Evolutionary conservation across 202 grass and related monocot species (phyloP), one percentile per base, ranked within the genome.

Genomic region (Dendrocalamus latiflorus): DNA sequence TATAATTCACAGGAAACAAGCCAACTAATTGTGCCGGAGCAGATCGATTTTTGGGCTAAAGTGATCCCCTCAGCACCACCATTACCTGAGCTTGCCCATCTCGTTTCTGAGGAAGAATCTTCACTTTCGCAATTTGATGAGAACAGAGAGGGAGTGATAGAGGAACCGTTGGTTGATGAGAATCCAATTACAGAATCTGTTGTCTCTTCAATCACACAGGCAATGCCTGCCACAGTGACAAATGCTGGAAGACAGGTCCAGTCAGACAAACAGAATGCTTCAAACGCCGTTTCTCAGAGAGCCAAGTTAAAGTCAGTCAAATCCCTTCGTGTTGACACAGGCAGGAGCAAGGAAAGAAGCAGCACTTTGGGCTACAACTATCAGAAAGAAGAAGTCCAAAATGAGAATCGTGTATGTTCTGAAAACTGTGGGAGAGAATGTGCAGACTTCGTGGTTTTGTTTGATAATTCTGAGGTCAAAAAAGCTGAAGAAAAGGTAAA

Each of bases 291-390:
- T 38, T 85, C 90, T 30, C 87, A 64, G 82, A 84, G 81, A 75
- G 43, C 82, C 81, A 98, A 95, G 81, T 90, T 92, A n/a, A 95
- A 86, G 74, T 89, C 87, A 68, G 67, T 98, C 37, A 91, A 92
- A 74, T 86, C 82, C 59, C 96, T 98, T 69, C 64, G 50, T 45
- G 67, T 95, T 70, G n/a, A n/a, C n/a, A n/a, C n/a, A n/a, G n/a
- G n/a, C n/a, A n/a, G n/a, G n/a, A n/a, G n/a, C n/a, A n/a, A n/a
- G n/a, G n/a, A n/a, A n/a, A n/a, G n/a, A n/a, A n/a, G n/a, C n/a
- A n/a, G n/a, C n/a, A n/a, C n/a, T n/a, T n/a, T n/a, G n/a, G n/a
- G n/a, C n/a, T n/a, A n/a, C n/a, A n/a, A n/a, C n/a, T n/a, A n/a
- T n/a, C n/a, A n/a, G n/a, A n/a, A n/a, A n/a, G n/a, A n/a, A n/a